These are phyloP conservation scores for Leccinellum albellum DNA, from an alignment of 768 basidiomycete species.

Conservation along the genomic window DNA sequence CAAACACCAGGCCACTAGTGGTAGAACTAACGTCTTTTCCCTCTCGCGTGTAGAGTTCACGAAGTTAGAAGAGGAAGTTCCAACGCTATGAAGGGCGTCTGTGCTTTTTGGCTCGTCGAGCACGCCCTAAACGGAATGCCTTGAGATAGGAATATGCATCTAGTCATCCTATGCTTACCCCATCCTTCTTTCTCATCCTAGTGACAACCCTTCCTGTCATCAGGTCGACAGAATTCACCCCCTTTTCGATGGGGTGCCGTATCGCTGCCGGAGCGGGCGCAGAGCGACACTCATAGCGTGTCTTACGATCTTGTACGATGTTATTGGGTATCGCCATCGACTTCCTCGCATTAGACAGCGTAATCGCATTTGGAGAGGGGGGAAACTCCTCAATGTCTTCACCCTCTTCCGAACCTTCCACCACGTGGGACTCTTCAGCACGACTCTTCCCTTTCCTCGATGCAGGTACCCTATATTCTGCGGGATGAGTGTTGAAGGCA, in stretches of 20 bases:
- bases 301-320: slow-evolving; percentile 12
- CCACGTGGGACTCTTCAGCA: slow-evolving; percentile 12
- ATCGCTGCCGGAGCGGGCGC: slow-evolving; percentile 4
- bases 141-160: slow-evolving; percentile 2
- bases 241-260: neutral
- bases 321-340: slow-evolving; percentile 15
- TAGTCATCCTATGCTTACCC: slow-evolving; percentile 16
- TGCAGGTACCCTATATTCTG: neutral
- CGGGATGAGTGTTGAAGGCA: slow-evolving; percentile 23
- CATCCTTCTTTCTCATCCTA: slow-evolving; percentile 25
- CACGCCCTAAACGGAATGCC: slow-evolving; percentile 3
- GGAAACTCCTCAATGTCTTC: slow-evolving; percentile 21
- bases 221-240: slow-evolving; percentile 6
- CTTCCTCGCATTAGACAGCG: neutral
- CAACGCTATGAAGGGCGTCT: slow-evolving; percentile 15
- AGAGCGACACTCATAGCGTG: slow-evolving; percentile 6
- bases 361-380: neutral
- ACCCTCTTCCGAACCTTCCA: slow-evolving; percentile 23
- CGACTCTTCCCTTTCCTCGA: slow-evolving; percentile 25
- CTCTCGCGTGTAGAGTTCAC: slow-evolving; percentile 13
- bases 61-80: slow-evolving; percentile 29
- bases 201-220: neutral
- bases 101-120: neutral
- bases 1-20: slow-evolving; percentile 28
- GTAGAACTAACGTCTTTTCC: slow-evolving; percentile 9